phyloP scores from a whole-genome alignment of 1,284 basidiomycete species.

The Malassezia sympodialis region DNA sequence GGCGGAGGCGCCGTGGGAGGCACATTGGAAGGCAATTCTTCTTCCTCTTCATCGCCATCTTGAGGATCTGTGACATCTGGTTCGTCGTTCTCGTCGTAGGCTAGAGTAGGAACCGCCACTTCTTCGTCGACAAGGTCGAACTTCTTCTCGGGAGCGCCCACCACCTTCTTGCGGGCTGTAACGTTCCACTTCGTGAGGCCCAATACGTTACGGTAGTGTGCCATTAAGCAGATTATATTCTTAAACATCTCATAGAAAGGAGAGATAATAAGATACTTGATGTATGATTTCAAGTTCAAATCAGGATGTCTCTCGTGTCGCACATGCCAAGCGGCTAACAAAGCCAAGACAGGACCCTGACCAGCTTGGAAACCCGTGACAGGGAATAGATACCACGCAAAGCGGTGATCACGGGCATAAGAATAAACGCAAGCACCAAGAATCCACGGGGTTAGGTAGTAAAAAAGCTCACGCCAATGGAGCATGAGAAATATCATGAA shows the following conservation, averaged over 20 bases:
- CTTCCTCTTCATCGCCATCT: not conserved
- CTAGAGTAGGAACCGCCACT: not conserved
- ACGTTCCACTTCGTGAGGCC: slow-evolving; percentile 3
- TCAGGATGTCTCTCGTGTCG: not conserved
- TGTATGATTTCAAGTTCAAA: not conserved
- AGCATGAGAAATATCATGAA: not conserved
- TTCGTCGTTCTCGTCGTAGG: not conserved
- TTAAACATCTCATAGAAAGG: slow-evolving; percentile 2
- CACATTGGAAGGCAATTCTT: not conserved
- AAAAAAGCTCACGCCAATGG: slow-evolving; percentile 2
- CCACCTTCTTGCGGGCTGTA: not conserved
- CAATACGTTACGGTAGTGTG: not conserved
- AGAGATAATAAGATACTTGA: not conserved
- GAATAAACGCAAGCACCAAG: not conserved
- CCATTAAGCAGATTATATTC: slow-evolving; percentile 1
- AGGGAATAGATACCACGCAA: slow-evolving; percentile 1
- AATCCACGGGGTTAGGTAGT: not conserved
- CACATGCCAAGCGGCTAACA: not conserved
- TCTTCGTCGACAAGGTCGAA: not conserved
- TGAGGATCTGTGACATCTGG: not conserved
- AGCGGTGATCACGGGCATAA: not conserved
- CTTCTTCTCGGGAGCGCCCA: not conserved
- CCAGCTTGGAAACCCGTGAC: not conserved
- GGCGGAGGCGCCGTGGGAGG: not conserved
- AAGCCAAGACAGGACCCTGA: not conserved